phyloP scores from a whole-genome alignment of 1,284 basidiomycete genomes.

The Tilletia caries region DNA sequence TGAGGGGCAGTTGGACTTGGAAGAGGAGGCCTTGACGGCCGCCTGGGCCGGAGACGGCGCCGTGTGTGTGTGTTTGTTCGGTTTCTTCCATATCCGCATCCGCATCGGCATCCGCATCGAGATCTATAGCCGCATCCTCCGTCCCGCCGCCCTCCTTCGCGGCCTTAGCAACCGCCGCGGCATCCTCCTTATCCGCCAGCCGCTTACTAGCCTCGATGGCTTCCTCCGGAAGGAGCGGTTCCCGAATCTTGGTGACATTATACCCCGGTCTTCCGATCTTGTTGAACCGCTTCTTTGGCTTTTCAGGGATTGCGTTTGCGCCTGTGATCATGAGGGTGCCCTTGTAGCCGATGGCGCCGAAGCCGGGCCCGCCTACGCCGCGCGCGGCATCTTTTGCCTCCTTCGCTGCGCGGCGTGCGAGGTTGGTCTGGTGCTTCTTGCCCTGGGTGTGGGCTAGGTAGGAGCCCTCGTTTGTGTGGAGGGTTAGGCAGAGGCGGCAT shows the following conservation, averaged over 20 bases:
- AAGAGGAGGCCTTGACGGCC: conserved; percentile 82
- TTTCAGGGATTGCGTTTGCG: conserved; percentile 1
- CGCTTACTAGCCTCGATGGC: background rate
- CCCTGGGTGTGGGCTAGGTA: conserved; percentile 99
- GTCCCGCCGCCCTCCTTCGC: no score
- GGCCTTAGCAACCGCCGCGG: background rate
- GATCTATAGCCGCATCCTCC: conserved; percentile 38
- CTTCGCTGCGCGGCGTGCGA: conserved; percentile 88
- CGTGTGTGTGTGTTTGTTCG: background rate
- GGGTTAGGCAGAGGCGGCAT: conserved; percentile 93
- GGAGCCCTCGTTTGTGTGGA: conserved; percentile 98
- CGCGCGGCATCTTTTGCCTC: conserved; percentile 75
- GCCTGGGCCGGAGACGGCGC: conserved; percentile 16
- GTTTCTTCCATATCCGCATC: conserved; percentile 53
- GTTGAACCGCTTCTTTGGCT: conserved; percentile 63
- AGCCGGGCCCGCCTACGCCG: conserved; percentile 6
- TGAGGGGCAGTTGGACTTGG: conserved; percentile 88
- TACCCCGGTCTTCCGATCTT: conserved; percentile 97
- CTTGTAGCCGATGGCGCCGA: conserved; percentile 14
- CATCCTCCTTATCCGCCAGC: background rate
- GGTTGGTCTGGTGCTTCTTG: conserved; percentile 98
- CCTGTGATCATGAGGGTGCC: conserved; percentile 23
- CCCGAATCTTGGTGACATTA: conserved; percentile 81
- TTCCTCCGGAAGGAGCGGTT: conserved; percentile 50
- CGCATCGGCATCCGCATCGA: background rate